Conservation (phyloP, 345 rosid species). For the Eucalyptus urophylla region DNA sequence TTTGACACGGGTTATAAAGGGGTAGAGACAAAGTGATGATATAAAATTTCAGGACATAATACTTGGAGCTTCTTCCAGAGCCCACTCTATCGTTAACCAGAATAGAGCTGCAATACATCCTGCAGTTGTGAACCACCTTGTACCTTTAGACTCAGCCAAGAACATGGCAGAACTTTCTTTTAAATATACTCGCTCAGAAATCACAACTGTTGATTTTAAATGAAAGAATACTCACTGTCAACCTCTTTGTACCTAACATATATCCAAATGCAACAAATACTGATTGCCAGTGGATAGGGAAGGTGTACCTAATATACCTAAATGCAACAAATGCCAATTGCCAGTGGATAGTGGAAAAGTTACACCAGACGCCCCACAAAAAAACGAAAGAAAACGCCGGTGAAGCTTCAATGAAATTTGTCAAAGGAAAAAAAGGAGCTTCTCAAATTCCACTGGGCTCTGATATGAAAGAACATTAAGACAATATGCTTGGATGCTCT, state of each 20-base stretch:
- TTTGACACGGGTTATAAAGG: not conserved
- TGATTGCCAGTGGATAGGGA: too few relatives aligned
- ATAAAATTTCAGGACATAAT: not conserved
- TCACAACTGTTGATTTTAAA: not conserved
- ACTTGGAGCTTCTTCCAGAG: not conserved
- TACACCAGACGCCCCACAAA: not conserved
- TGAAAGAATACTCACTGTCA: not conserved
- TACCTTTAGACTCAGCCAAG: not conserved
- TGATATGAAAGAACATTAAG: not conserved
- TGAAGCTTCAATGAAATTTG: not conserved
- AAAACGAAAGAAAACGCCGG: not conserved
- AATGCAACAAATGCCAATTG: not conserved
- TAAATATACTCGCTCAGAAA: not conserved
- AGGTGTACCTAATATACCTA: not conserved
- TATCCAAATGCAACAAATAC: too few relatives aligned
- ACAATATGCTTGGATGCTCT: conserved; percentile 27
- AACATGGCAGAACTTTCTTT: not conserved
- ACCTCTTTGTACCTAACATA: not conserved
- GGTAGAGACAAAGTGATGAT: not conserved
- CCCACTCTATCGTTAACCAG: not conserved
- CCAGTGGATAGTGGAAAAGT: not conserved
- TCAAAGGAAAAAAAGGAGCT: not conserved
- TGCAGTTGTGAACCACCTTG: not conserved
- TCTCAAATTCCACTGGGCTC: not conserved
- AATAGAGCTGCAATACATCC: not conserved